These are phyloP conservation scores for Candida peoriensis DNA, from an alignment of 805 yeast genomes.

Conservation along the genomic window DNA sequence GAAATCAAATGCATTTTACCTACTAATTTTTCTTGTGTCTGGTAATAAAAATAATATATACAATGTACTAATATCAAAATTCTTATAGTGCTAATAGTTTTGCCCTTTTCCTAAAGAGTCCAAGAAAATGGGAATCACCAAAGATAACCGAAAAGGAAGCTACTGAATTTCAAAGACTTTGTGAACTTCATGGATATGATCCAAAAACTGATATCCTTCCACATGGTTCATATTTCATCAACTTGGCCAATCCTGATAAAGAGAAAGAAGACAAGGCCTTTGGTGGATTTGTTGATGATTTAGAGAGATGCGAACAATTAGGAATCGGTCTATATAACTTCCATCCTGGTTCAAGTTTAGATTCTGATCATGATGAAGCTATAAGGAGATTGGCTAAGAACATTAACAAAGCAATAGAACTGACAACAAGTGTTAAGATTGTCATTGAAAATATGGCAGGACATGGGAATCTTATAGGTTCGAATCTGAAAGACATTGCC, in stretches of 20 bases:
- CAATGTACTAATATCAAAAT: background rate
- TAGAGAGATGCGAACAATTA: conserved; percentile 79
- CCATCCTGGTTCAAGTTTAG: conserved; percentile 88
- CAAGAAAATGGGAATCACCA: conserved; percentile 88
- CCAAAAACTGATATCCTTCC: conserved; percentile 81
- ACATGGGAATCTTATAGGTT: conserved; percentile 86
- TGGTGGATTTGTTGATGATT: conserved; percentile 78
- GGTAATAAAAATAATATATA: background rate
- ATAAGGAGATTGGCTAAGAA: conserved; percentile 67
- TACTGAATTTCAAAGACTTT: conserved; percentile 54
- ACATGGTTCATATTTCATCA: conserved; percentile 92
- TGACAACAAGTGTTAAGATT: conserved; percentile 75
- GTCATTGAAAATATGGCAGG: conserved; percentile 98
- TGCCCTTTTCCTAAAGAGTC: conserved; percentile 87
- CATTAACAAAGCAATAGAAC: conserved; percentile 70
- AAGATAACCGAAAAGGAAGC: conserved; percentile 65
- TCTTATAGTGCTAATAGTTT: conserved; percentile 61
- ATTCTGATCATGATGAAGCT: conserved; percentile 63
- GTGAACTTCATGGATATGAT: conserved; percentile 60
- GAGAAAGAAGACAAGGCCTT: conserved; percentile 75
- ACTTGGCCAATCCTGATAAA: conserved; percentile 83
- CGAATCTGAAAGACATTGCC: conserved; percentile 67
- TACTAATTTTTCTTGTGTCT: background rate
- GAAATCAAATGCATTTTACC: too few species aligned
- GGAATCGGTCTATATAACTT: conserved; percentile 84